These are phyloP conservation scores for Aspergillus quadricinctus DNA, from an alignment of 2,329 filamentous ascomycete genomes.

Conservation along the genomic window DNA sequence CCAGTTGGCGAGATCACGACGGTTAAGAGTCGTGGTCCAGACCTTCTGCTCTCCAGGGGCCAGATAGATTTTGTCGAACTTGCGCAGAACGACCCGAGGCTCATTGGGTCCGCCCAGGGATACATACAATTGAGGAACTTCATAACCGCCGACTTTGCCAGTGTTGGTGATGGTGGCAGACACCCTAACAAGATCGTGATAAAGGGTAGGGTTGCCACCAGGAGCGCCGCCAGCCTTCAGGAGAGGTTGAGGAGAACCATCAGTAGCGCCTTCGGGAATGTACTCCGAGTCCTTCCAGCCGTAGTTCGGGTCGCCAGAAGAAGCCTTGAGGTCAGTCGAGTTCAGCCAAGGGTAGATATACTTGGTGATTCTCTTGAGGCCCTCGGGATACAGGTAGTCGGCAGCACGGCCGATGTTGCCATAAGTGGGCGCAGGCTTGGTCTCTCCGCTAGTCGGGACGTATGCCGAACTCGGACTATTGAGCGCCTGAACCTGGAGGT, in stretches of 20 bases:
- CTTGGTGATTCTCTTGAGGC: constrained; percentile 45
- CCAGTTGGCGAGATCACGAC: constrained; percentile 86
- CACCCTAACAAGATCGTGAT: constrained; percentile 48
- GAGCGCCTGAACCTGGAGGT: constrained; percentile 47
- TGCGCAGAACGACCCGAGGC: constrained; percentile 62
- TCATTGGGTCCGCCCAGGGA: constrained; percentile 75
- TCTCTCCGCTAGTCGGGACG: constrained; percentile 50
- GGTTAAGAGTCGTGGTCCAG: constrained; percentile 66
- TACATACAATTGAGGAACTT: constrained; percentile 63
- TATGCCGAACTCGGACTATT: constrained; percentile 47
- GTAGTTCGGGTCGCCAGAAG: constrained; percentile 53
- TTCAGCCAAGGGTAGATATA: constrained; percentile 66
- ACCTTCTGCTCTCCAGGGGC: constrained; percentile 61
- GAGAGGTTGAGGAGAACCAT: constrained; percentile 53
- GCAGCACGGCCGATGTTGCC: constrained; percentile 46
- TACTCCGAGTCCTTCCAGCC: constrained; percentile 47
- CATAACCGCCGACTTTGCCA: constrained; percentile 45
- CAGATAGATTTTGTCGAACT: constrained; percentile 74
- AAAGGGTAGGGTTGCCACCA: constrained; percentile 57
- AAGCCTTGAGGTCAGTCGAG: constrained; percentile 50
- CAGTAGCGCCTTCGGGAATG: constrained; percentile 48
- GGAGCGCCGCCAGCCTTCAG: constrained; percentile 55
- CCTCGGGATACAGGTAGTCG: constrained; percentile 54
- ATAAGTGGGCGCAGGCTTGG: constrained; percentile 49
- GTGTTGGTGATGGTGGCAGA: constrained; percentile 50